phyloP scores from a whole-genome alignment of 257 asterid genomes.

The Nicotiana obtusifolia region DNA sequence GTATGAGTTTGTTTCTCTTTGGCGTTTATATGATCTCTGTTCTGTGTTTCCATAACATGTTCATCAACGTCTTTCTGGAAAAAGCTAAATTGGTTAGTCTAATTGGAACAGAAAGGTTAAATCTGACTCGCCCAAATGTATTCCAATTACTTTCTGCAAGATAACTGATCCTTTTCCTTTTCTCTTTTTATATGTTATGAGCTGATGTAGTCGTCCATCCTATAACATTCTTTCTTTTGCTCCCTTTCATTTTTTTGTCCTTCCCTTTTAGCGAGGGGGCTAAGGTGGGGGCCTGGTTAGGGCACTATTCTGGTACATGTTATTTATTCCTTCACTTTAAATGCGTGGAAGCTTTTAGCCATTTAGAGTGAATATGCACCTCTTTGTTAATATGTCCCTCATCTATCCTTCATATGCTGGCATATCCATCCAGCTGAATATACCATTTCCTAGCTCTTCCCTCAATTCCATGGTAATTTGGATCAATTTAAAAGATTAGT shows the following conservation, averaged over 20 bases:
- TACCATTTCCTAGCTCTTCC: neutral
- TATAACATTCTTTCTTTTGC: neutral
- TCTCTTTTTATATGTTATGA: neutral
- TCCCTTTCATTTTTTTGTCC: neutral
- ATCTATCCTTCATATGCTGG: neutral
- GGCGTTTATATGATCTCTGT: neutral
- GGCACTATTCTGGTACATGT: neutral
- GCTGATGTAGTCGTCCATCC: neutral
- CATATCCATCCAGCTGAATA: neutral
- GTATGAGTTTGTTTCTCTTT: neutral
- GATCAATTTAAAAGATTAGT: neutral
- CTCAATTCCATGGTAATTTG: neutral
- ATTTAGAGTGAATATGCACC: neutral
- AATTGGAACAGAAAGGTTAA: neutral
- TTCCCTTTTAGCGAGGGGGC: neutral
- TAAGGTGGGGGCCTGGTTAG: neutral
- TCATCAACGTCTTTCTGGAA: neutral
- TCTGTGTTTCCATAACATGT: neutral
- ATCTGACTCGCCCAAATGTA: neutral
- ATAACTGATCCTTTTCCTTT: neutral
- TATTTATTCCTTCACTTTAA: neutral
- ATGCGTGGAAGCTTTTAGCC: neutral
- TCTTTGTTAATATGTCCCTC: neutral
- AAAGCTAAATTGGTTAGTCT: neutral
- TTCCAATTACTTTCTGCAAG: neutral